phyloP scores from a whole-genome alignment of 352 stramenopile species.

The Plasmopara halstedii region DNA sequence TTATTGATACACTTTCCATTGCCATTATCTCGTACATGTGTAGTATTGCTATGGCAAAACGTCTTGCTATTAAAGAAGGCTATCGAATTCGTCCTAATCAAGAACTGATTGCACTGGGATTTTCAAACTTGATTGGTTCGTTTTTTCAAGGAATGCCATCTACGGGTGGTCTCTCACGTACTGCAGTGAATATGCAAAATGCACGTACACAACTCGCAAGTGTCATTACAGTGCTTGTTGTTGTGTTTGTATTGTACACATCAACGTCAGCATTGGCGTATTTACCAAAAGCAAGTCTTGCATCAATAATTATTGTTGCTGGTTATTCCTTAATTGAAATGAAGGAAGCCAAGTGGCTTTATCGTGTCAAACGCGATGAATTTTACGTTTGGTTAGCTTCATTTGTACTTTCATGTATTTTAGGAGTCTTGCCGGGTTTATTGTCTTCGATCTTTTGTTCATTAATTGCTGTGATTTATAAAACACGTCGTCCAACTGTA shows the following conservation, averaged over 20 bases:
- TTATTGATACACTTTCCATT: constrained; percentile 73
- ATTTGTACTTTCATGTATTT: constrained; percentile 39
- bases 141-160: constrained; percentile 89
- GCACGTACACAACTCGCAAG: constrained; percentile 83
- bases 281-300: constrained; percentile 80
- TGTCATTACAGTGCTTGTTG: constrained; percentile 82
- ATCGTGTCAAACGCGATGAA: constrained; percentile 40
- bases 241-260: constrained; percentile 86
- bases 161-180: constrained; percentile 85
- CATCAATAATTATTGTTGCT: constrained; percentile 86
- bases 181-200: constrained; percentile 87
- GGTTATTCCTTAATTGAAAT: constrained; percentile 85
- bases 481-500: constrained; percentile 47
- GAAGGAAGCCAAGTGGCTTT: constrained; percentile 81
- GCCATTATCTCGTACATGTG: constrained; percentile 90
- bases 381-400: constrained; percentile 55
- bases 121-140: constrained; percentile 81
- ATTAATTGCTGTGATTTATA: constrained; percentile 54
- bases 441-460: constrained; percentile 50
- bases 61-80: constrained; percentile 70
- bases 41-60: constrained; percentile 85
- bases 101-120: constrained; percentile 88
- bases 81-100: constrained; percentile 80
- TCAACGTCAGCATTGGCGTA: constrained; percentile 86
- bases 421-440: constrained; percentile 42